Base-by-base conservation (phyloP, 1,284 basidiomycete genomes). In the Wallemia hederae region DNA sequence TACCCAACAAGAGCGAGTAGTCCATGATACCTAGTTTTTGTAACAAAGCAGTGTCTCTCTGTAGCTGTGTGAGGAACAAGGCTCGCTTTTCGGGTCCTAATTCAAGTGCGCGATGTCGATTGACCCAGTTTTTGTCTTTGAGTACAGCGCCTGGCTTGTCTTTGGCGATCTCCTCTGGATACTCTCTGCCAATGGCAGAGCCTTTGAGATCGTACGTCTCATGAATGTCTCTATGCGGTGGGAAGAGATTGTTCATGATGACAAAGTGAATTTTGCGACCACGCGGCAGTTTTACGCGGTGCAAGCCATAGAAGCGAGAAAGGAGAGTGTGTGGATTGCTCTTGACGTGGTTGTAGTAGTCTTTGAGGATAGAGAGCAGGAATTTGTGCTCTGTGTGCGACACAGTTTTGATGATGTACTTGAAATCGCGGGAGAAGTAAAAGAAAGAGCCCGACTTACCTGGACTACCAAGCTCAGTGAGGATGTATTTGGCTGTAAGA, bases 321-420 rank as follows among this genome's bases (percentile, higher is more conserved):
- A 98, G 73, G 2, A 98, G 75, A 0, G 92, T 96, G 68, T 98
- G 91, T 0, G 92, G 92, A 70, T 98, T 97, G 55, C 72, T 76
- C 69, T 83, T 82, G 63, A 97, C 80, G 68, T 97, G 90, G 55
- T 78, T 76, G 71, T 96, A 81, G 71, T 97, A 98, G 62, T 82
- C 73, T 67, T 80, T 82, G 56, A 97, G 77, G 63, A 97, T 87
- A 24, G 76, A 77, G 25, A 87, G 78, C 5, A 98, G 74, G 71
- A 94, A 97, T 70, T 89, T 87, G 77, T 96, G 90, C 70, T 98
- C 92, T 34, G 78, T 77, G 67, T 91, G 88, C 31, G 83, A 85
- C 65, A 98, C 97, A 22, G 92, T 98, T 74, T 97, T 98, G 80
- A 98, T 98, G 74, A 98, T 98, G 75, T 96, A 98, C 1, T 91